phyloP scores from a whole-genome alignment of 2,329 filamentous ascomycete species.

The Monosporascus cannonballus region DNA sequence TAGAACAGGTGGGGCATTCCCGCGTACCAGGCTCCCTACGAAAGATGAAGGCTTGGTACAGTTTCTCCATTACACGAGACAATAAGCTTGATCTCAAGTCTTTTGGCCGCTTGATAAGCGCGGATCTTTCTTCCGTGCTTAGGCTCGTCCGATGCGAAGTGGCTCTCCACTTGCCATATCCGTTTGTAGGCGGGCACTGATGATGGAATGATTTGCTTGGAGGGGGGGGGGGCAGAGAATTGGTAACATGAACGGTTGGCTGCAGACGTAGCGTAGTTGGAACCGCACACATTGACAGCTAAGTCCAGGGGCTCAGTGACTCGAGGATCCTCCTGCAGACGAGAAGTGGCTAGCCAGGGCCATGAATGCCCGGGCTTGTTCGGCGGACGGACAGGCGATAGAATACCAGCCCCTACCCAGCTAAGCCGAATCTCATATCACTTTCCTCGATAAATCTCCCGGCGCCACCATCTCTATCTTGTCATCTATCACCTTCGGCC shows the following conservation, averaged over 20 bases:
- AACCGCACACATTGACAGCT: conserved; percentile 24
- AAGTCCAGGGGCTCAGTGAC: conserved; percentile 28
- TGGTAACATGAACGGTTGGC: conserved; percentile 26
- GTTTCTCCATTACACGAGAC: conserved; percentile 10
- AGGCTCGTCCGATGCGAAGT: conserved; percentile 14
- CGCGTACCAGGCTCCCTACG: conserved; percentile 6
- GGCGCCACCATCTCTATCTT: conserved; percentile 6
- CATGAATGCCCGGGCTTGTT: not conserved
- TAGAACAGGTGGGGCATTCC: conserved; percentile 26
- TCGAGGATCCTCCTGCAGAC: conserved; percentile 29
- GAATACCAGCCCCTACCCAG: not conserved
- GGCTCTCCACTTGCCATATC: conserved; percentile 21
- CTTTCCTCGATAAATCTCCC: conserved; percentile 5
- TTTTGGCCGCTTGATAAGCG: conserved; percentile 4
- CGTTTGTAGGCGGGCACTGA: conserved; percentile 26
- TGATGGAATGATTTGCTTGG: conserved; percentile 21
- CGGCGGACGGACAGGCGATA: not conserved
- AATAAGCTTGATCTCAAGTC: conserved; percentile 15
- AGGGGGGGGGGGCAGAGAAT: conserved; percentile 8
- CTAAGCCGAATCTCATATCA: conserved; percentile 1
- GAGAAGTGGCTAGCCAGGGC: conserved; percentile 1
- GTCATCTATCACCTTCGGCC: conserved; percentile 6
- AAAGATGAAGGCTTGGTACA: conserved; percentile 9
- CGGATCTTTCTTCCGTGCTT: conserved; percentile 9
- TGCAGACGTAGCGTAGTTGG: conserved; percentile 31